A percentile compares a stretch with the other conserved stretches of the same genome.
These are phyloP conservation scores for Sporopachydermia cereana DNA, from an alignment of 1,139 yeast genomes.

Conservation along the genomic window DNA sequence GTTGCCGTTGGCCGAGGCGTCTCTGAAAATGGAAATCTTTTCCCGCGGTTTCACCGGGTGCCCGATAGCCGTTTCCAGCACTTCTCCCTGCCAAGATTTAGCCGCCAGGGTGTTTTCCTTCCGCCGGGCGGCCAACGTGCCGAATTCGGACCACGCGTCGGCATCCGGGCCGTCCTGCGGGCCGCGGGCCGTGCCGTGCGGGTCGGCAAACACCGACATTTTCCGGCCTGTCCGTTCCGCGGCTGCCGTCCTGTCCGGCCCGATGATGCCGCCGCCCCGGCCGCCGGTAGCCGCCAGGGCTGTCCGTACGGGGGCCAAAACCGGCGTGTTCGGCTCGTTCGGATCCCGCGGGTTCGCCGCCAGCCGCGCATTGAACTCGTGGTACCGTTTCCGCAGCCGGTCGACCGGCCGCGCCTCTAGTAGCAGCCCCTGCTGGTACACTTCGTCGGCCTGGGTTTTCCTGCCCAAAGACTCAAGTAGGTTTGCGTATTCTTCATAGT, in stretches of 20 bases:
- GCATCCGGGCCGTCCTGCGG: background rate
- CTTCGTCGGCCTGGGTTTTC: constrained; percentile 47
- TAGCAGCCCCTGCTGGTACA: constrained; percentile 51
- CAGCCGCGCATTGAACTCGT: constrained; percentile 34
- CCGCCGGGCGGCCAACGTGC: constrained; percentile 36
- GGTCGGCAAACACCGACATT: constrained; percentile 23
- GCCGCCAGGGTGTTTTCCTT: constrained; percentile 57
- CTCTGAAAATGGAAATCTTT: constrained; percentile 34
- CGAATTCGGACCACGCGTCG: constrained; percentile 40
- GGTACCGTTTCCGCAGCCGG: constrained; percentile 40
- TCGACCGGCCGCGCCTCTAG: constrained; percentile 51
- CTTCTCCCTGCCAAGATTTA: constrained; percentile 60
- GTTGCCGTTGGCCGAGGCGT: constrained; percentile 17
- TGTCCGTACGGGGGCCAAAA: constrained; percentile 15
- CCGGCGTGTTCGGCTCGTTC: constrained; percentile 24
- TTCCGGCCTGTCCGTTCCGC: constrained; percentile 10
- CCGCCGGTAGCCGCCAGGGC: constrained; percentile 17
- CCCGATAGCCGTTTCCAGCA: constrained; percentile 31
- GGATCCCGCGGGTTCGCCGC: constrained; percentile 19
- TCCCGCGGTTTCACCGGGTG: constrained; percentile 13
- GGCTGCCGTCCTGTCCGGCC: constrained; percentile 10
- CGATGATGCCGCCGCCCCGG: background rate
- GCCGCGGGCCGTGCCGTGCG: constrained; percentile 14
- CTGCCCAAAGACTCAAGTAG: constrained; percentile 45
- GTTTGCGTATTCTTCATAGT: constrained; percentile 72